Evolutionary conservation across 345 rosid species (phyloP), one percentile per base, ranked within the genome.

Genomic region (Eutrema heterophyllum): DNA sequence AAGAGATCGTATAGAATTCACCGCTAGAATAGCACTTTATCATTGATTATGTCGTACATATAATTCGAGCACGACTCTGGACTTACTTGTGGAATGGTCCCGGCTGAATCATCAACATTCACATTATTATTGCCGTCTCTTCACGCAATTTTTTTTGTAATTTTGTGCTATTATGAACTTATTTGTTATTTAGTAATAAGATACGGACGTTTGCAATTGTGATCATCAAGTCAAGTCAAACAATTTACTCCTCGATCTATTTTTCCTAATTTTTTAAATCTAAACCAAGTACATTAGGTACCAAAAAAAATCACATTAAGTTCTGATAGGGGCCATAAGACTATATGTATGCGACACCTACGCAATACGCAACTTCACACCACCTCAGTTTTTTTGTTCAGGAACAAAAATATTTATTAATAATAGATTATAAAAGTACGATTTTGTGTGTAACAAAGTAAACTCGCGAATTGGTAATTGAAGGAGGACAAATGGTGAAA

Each of bases 91-190:
- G 74, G 70, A 68, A 68, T 76, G 80, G 80, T 76, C 75, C 80
- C 71, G 53, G 7, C 26, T 63, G 65, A 62, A 69, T 70, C 70
- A 69, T 61, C 65, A 70, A 18, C 35, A 51, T 30, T 76, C 75
- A 69, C 71, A 76, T 76, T 63, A 70, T 63, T 76, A 46, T 70
- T 76, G 75, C 75, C 75, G 66, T 63, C 65, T 54, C 70, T 70
- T 76, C 71, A 69, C 80, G 71, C 62, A 63, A 46, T 64, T 76
- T 18, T 21, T 21, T 43, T 76, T 63, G 75, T 76, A 5, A 26
- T 41, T 50, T 74, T 67, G 38, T 64, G 77, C 41, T 49, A 48
- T 57, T 49, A 48, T 66, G 66, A 63, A 66, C 72, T 35, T 35
- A 44, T 48, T 14, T 39, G 73, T 32, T 29, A 26, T 57, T 32